These are phyloP conservation scores for Lichtheimia ornata DNA, from an alignment of 371 early-diverging fungal genomes.

Conservation along the genomic window DNA sequence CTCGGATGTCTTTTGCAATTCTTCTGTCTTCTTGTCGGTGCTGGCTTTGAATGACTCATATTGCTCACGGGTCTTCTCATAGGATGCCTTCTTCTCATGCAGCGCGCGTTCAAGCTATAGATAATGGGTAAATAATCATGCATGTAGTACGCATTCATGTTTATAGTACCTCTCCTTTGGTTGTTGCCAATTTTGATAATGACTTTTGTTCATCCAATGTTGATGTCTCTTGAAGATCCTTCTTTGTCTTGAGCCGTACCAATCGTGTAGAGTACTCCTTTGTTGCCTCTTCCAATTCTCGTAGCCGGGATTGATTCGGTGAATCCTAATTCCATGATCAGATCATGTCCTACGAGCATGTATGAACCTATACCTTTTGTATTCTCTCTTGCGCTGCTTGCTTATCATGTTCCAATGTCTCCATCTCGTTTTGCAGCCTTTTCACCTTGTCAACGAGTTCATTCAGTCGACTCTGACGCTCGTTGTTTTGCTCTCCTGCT, in stretches of 20 bases:
- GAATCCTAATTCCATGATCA: slow-evolving; percentile 39
- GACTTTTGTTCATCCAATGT: slow-evolving; percentile 74
- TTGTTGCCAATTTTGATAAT: slow-evolving; percentile 29
- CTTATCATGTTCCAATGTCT: slow-evolving; percentile 48
- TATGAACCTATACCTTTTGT: slow-evolving; percentile 22
- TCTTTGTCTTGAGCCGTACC: slow-evolving; percentile 79
- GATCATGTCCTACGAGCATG: background rate
- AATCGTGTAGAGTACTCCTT: slow-evolving; percentile 78
- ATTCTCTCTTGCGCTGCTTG: slow-evolving; percentile 41
- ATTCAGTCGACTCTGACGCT: slow-evolving; percentile 28
- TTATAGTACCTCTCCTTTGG: slow-evolving; percentile 48
- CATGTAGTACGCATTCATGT: too few species aligned
- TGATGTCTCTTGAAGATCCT: slow-evolving; percentile 72
- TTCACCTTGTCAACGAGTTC: slow-evolving; percentile 29
- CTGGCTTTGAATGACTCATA: slow-evolving; percentile 63
- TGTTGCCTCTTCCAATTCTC: slow-evolving; percentile 65
- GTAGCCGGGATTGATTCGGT: slow-evolving; percentile 64
- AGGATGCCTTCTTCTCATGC: slow-evolving; percentile 51
- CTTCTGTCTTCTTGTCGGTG: slow-evolving; percentile 66
- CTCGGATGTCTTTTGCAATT: slow-evolving; percentile 78
- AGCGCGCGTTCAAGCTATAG: slow-evolving; percentile 53
- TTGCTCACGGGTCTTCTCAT: slow-evolving; percentile 48
- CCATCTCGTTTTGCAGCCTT: slow-evolving; percentile 48
- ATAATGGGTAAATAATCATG: background rate
- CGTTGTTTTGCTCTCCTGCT: slow-evolving; percentile 39